These are phyloP conservation scores for Lipomyces anomalus DNA, from an alignment of 805 yeast genomes.

Conservation along the genomic window DNA sequence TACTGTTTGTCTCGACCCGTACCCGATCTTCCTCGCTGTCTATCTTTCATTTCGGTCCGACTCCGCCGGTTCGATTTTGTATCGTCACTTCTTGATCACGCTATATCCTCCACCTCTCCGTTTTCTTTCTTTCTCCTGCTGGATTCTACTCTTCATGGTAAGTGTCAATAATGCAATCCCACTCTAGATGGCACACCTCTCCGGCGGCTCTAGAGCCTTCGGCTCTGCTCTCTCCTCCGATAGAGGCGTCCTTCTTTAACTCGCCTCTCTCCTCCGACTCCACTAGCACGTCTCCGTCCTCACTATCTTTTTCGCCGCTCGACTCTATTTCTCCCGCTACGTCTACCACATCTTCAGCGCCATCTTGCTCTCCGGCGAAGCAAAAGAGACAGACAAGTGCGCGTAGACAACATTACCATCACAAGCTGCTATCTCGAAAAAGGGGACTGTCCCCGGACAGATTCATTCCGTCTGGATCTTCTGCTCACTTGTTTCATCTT, in stretches of 20 bases:
- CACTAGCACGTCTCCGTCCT: background rate
- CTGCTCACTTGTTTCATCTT: constrained; percentile 12
- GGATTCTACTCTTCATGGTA: too few species aligned
- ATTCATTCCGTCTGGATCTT: constrained; percentile 21
- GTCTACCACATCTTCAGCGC: background rate
- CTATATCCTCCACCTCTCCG: too few species aligned
- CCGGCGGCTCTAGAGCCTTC: background rate
- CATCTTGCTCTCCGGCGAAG: background rate
- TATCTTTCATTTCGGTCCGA: too few species aligned
- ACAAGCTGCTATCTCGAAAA: background rate
- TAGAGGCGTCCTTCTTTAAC: background rate
- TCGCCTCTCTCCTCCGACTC: background rate
- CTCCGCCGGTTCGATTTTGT: too few species aligned
- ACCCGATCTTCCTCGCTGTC: too few species aligned
- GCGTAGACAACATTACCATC: background rate
- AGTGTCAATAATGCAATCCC: too few species aligned
- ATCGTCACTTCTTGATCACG: too few species aligned
- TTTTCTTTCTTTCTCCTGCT: too few species aligned
- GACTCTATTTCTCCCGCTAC: background rate
- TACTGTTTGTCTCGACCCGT: too few species aligned
- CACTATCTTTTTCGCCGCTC: background rate
- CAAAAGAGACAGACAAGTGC: background rate
- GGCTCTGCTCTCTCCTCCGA: background rate
- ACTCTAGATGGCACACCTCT: too few species aligned
- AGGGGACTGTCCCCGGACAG: constrained; percentile 16